Evolutionary conservation across 1,139 yeast genomes (phyloP), one percentile per base, ranked within the genome.

Genomic region (Taphrina sp.): DNA sequence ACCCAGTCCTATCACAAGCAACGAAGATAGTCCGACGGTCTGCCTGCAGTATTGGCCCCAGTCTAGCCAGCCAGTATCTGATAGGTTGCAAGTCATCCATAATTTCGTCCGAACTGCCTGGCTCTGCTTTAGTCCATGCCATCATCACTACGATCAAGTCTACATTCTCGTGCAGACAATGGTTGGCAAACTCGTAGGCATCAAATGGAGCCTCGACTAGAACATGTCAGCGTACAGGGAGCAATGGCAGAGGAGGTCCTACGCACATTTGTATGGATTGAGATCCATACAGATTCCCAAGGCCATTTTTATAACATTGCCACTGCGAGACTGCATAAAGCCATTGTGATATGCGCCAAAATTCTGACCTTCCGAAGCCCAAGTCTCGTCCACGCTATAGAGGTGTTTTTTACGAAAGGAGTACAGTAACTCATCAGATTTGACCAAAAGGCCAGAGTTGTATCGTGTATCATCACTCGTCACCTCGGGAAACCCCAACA

Each of bases 251-350:
- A 7, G 2, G 7, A 19, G 7, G 24, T 8, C 8, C 7, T 36
- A 38, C 89, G 78, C 74, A 67, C 89, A 90, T 66, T 85, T 77
- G 67, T 86, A 85, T 0, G 96, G 96, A 67, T 87, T 89, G 61
- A 90, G 70, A 68, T 89, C 97, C 97, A 89, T 90, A 67, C 96
- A 90, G n/a, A 90, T 88, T 0, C 96, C 96, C 58, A 89, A 74
- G 42, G 81, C 77, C 0, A 84, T 71, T 10, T 68, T 61, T 5
- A 59, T 38, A 69, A 36, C 61, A 31, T 37, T 64, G 61, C 59
- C 59, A 17, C 23, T 14, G 7, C 7, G 16, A 12, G 70, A 58
- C 46, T 66, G 67, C 4, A 45, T 22, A 5, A 5, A 17, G 3
- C 5, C n/a, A 5, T 37, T 34, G 29, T 36, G 12, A 24, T 14